Evolutionary conservation across 2,329 filamentous ascomycete species (phyloP).

Genomic region (Chlorencoelia australis): DNA sequence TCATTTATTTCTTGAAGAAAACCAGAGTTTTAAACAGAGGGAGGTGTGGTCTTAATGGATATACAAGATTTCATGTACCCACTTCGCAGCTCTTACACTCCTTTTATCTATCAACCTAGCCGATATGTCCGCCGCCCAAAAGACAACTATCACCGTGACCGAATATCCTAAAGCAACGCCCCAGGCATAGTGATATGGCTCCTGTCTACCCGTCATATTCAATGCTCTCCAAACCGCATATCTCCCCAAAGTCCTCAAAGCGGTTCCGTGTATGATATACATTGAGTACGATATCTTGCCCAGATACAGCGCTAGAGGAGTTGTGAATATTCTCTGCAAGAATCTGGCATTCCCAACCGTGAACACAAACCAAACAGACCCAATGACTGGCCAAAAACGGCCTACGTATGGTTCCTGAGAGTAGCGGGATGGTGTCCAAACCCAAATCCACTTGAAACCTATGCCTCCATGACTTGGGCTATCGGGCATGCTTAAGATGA

Average conservation of each 20-base stretch:
- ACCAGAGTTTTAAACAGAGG: no score
- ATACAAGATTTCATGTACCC: neutral
- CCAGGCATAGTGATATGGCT: neutral
- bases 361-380: constrained; percentile 10
- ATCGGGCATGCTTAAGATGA: constrained; percentile 7
- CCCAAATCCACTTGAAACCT: constrained; percentile 2
- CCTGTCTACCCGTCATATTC: neutral
- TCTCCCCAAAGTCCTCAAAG: constrained; percentile 27
- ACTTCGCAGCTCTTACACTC: neutral
- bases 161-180: neutral
- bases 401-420: neutral
- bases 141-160: neutral
- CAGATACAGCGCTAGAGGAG: constrained; percentile 40
- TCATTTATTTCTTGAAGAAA: no score
- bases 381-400: constrained; percentile 12
- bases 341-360: constrained; percentile 21
- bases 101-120: neutral
- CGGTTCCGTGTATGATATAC: constrained; percentile 45
- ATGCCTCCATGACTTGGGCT: neutral
- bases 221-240: neutral
- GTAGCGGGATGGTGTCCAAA: constrained; percentile 2
- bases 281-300: constrained; percentile 45
- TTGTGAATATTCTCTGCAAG: constrained; percentile 35
- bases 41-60: no score
- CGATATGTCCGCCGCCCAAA: neutral